These are phyloP conservation scores for Drosera spatulata DNA, from an alignment of 179 eudicot species.

Conservation along the genomic window DNA sequence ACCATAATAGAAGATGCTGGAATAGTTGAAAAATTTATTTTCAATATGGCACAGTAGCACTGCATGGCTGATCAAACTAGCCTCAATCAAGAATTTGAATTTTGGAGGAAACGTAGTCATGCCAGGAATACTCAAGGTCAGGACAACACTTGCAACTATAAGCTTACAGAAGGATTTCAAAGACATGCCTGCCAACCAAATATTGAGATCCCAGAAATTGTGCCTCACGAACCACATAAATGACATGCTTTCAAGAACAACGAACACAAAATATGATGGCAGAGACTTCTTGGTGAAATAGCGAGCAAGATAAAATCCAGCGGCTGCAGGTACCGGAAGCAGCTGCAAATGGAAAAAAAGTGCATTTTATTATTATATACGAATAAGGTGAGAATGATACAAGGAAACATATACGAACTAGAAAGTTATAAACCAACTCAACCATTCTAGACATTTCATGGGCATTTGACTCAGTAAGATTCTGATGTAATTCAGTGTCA, in stretches of 20 bases:
- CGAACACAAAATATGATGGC: constrained; percentile 81
- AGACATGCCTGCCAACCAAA: constrained; percentile 98
- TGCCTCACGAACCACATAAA: constrained; percentile 91
- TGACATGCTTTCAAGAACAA: constrained; percentile 85
- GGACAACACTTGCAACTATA: constrained; percentile 63
- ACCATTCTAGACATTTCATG: too few relatives aligned
- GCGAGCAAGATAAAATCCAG: constrained; percentile 89
- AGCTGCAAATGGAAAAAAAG: constrained; percentile 44
- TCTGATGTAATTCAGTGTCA: too few relatives aligned
- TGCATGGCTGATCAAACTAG: constrained; percentile 73
- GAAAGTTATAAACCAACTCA: too few relatives aligned
- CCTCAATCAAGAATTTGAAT: constrained; percentile 60
- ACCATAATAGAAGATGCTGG: constrained; percentile 80
- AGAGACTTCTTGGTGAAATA: constrained; percentile 79
- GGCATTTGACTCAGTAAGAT: too few relatives aligned
- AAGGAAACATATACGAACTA: too few relatives aligned
- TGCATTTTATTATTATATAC: background rate
- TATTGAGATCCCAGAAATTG: constrained; percentile 93
- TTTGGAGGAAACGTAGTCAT: constrained; percentile 77
- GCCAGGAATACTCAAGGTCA: constrained; percentile 91
- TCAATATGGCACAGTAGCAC: constrained; percentile 87
- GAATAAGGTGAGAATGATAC: background rate
- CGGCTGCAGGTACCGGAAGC: constrained; percentile 77
- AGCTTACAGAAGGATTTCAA: constrained; percentile 87
- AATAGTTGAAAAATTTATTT: constrained; percentile 72